Conservation (phyloP, 139 green algal genomes). For the Dunaliella primolecta region DNA sequence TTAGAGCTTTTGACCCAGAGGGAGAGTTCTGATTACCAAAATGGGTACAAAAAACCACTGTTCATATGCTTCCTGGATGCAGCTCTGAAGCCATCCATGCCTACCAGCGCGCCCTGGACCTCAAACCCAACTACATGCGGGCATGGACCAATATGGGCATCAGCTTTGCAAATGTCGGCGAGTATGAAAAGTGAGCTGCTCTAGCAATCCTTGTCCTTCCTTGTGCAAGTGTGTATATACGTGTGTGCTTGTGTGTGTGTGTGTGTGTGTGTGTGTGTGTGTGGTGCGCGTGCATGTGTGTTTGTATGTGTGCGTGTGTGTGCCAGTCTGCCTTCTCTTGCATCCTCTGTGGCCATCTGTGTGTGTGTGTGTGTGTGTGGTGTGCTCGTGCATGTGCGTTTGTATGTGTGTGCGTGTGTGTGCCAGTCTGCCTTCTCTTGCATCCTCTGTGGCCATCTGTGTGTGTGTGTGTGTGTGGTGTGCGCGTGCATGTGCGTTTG, state of each 20-base stretch:
- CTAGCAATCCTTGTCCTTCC: not conserved
- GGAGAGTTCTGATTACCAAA: too few species aligned
- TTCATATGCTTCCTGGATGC: not conserved
- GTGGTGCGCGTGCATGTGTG: too few species aligned
- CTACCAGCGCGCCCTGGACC: constrained; percentile 73
- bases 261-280: not conserved
- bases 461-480: not conserved
- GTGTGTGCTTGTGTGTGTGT: not conserved
- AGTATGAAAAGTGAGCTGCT: constrained; percentile 61
- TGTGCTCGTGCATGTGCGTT: not conserved
- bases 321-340: too few species aligned
- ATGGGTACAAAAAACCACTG: too few species aligned
- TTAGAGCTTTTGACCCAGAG: too few species aligned
- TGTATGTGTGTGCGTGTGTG: not conserved
- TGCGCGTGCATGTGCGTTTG: not conserved
- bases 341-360: too few species aligned
- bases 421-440: too few species aligned
- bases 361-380: not conserved
- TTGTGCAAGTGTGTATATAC: not conserved
- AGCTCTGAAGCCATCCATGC: constrained; percentile 26
- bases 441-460: not conserved
- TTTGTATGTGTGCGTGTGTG: not conserved
- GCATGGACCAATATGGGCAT: constrained; percentile 99
- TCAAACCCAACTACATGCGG: constrained; percentile 99
- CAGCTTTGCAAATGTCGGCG: constrained; percentile 80